Evolutionary conservation across 345 rosid species (phyloP), one percentile per base, ranked within the genome.

Genomic region (Adansonia digitata): DNA sequence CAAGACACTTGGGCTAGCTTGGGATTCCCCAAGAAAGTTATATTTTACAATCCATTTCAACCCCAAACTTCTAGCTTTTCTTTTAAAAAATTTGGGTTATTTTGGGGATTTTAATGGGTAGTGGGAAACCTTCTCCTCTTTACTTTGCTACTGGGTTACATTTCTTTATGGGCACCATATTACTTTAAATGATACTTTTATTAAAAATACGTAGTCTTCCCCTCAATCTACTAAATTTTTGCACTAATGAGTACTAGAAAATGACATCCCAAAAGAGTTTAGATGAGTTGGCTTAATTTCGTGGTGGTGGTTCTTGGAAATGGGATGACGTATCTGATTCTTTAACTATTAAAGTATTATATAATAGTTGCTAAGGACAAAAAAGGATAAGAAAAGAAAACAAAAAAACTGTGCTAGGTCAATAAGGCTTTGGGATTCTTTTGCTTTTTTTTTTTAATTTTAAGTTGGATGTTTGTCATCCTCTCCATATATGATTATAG

Each of bases 281-380:
- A 71, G 74, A 71, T 76, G 81, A 77, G 81, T 69, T 76, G 79
- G 74, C 57, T 20, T n/a, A n/a, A 75, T 42, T 59, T 53, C 77
- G 62, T 69, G 71, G 76, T 68, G 74, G 45, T 75, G 71, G 42
- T 29, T 73, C 4, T 35, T 27, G n/a, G 65, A 46, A 67, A 13
- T 37, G 66, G 37, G 57, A 48, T 77, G 60, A 42, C 77, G 76
- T 52, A 15, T 40, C 65, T 61, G 63, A 55, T 77, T 77, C 51
- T 52, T 73, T 10, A 35, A 51, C n/a, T 61, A 40, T 22, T 52
- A 37, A 14, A 14, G 5, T 48, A 29, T 10, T 2, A 69, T 29
- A 29, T 17, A 17, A 31, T 66, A 1, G 69, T 20, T 64, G 74
- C 34, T 75, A 57, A 26, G 29, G 31, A 46, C 22, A 57, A 40